Evolutionary conservation across 1,284 basidiomycete species (phyloP), one percentile per base, ranked within the genome.

Genomic region (Cryptococcus sp.): DNA sequence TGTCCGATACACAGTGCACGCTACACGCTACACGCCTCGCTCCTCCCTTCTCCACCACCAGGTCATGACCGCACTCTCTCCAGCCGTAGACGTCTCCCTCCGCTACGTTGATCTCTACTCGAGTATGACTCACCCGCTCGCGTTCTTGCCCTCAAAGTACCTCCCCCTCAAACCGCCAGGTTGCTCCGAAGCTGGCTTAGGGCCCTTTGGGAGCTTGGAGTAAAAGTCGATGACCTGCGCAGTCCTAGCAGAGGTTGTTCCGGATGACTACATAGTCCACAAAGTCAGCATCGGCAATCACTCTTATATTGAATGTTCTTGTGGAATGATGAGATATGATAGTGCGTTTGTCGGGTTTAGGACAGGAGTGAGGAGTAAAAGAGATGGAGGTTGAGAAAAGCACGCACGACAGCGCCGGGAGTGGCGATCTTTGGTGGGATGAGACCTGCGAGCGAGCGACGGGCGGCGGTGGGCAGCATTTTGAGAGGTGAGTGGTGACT

Each of bases 371-470:
- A 41, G 53, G 29, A 17, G 51, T 19, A 17, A n/a, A 25, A 23
- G 43, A 1, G 25, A 40, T 16, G 26, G 19, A 13, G 17, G 53
- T 43, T 38, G 38, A 20, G 39, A 41, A 50, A 45, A 59, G 54
- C 54, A 72, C 89, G 74, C 79, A 93, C 89, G 62, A 95, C 87
- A 69, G 90, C 86, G 58, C 85, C 84, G 4, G 93, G 93, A 22
- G 93, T 91, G 55, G 93, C 93, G 74, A 97, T 89, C 83, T 97
- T 97, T 55, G 93, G 93, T 46, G 93, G 93, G 69, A 96, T 87
- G 62, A 95, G 85, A 57, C 87, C 86, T 66, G 84, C 83, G 69
- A 93, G 86, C 73, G 88, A 85, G 75, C 89, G 88, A 76, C 90
- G 88, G 78, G 87, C 82, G 79, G 90, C 85, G 61, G 91, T 86